Evolutionary conservation across 352 stramenopile species (phyloP).

Genomic region (Globisporangium abappressorium): DNA sequence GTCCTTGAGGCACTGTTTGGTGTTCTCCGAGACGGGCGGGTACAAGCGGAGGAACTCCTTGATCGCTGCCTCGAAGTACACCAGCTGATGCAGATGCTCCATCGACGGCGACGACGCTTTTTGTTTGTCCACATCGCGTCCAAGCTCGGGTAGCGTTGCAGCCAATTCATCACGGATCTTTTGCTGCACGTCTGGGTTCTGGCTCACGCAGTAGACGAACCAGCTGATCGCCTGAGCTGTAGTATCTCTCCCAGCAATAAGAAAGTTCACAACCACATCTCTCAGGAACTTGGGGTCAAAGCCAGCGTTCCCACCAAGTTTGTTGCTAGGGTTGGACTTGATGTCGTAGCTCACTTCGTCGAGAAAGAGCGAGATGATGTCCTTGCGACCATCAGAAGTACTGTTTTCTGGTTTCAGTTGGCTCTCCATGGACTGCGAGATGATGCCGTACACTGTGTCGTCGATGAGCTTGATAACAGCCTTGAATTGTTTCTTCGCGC

Average conservation of each 20-base stretch:
- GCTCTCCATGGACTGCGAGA: constrained; percentile 25
- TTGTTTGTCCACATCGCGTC: neutral
- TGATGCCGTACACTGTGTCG: constrained; percentile 31
- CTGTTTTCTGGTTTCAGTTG: neutral
- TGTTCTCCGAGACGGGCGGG: neutral
- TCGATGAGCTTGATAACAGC: constrained; percentile 32
- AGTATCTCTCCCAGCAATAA: constrained; percentile 47
- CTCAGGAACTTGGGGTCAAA: constrained; percentile 20
- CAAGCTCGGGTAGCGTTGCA: neutral
- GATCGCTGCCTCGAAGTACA: neutral
- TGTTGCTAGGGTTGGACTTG: neutral
- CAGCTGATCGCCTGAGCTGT: constrained; percentile 38
- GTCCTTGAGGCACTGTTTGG: neutral
- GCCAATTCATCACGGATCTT: neutral
- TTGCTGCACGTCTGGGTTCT: neutral
- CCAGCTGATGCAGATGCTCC: neutral
- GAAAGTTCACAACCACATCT: constrained; percentile 48
- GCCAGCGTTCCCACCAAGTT: neutral
- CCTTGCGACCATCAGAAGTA: constrained; percentile 6
- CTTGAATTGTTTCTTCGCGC: constrained; percentile 17
- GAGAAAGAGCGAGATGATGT: constrained; percentile 51
- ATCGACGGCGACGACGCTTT: neutral
- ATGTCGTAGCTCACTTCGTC: constrained; percentile 23
- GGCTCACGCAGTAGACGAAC: constrained; percentile 31
- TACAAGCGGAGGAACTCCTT: neutral